Conservation (phyloP, 2,329 filamentous ascomycete genomes). For the Alternaria arbusti region DNA sequence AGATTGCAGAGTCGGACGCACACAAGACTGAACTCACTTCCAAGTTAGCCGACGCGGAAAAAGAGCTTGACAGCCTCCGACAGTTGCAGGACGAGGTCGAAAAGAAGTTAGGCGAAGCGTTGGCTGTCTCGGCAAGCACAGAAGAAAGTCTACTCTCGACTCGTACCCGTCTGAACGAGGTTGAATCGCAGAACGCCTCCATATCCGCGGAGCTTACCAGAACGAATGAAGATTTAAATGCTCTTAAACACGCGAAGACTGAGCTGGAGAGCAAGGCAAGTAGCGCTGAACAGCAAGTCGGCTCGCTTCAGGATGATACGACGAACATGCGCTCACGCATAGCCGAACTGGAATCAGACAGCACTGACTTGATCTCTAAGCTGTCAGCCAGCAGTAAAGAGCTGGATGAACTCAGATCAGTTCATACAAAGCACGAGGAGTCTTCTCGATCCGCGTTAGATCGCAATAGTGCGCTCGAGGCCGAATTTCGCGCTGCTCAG, state of each 20-base stretch:
- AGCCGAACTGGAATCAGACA: conserved; percentile 23
- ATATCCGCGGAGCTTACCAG: conserved; percentile 3
- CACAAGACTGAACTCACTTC: conserved; percentile 20
- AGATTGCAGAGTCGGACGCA: conserved; percentile 14
- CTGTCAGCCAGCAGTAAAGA: conserved; percentile 21
- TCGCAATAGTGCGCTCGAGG: conserved; percentile 22
- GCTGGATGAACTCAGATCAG: conserved; percentile 14
- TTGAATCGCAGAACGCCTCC: conserved; percentile 13
- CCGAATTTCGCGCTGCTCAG: conserved; percentile 23
- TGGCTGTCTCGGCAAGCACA: background rate
- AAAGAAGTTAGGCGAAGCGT: conserved; percentile 9
- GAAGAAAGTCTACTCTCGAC: conserved; percentile 17
- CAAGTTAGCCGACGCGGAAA: conserved; percentile 8
- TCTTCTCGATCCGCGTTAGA: conserved; percentile 2
- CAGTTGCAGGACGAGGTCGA: conserved; percentile 20
- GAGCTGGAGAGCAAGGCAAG: conserved; percentile 19
- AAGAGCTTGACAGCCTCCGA: conserved; percentile 23
- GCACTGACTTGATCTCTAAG: conserved; percentile 23
- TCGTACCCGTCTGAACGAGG: conserved; percentile 12
- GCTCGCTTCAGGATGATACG: conserved; percentile 23
- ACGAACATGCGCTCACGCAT: conserved; percentile 21
- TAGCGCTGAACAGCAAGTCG: conserved; percentile 6
- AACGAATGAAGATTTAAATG: conserved; percentile 12
- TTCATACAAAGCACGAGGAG: conserved; percentile 19
- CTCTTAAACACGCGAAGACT: conserved; percentile 17